These are phyloP conservation scores for Cryptosporidium ryanae DNA, from an alignment of 169 alveolate genomes.

Conservation along the genomic window DNA sequence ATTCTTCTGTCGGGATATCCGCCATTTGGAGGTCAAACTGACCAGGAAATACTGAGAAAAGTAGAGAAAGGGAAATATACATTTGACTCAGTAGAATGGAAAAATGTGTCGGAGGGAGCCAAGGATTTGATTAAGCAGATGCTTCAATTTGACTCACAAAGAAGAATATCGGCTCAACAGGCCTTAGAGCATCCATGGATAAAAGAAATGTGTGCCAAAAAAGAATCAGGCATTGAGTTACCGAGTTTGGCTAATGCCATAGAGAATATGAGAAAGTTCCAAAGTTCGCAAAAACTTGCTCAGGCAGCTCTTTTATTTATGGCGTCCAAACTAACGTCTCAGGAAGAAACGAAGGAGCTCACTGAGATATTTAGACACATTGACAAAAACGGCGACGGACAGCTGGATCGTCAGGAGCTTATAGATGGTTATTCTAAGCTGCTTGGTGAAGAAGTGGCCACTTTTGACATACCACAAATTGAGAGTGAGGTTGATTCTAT, in stretches of 20 bases:
- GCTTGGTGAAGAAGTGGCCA: slow-evolving; percentile 76
- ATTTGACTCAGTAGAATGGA: slow-evolving; percentile 87
- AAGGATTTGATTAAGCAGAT: slow-evolving; percentile 90
- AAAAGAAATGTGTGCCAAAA: slow-evolving; percentile 78
- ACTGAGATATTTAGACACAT: slow-evolving; percentile 87
- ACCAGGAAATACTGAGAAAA: slow-evolving; percentile 88
- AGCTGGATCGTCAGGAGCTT: slow-evolving; percentile 85
- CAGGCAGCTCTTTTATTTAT: slow-evolving; percentile 89
- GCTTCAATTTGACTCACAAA: slow-evolving; percentile 88
- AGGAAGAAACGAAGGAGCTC: slow-evolving; percentile 88
- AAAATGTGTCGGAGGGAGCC: slow-evolving; percentile 90
- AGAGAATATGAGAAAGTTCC: slow-evolving; percentile 86
- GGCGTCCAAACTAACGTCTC: slow-evolving; percentile 87
- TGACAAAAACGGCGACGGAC: slow-evolving; percentile 91
- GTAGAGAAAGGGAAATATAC: slow-evolving; percentile 88
- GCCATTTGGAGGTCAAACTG: slow-evolving; percentile 92
- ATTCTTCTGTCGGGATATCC: slow-evolving; percentile 86
- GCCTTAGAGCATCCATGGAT: slow-evolving; percentile 93
- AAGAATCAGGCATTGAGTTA: slow-evolving; percentile 80
- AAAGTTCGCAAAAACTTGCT: slow-evolving; percentile 86
- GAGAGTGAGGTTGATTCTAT: slow-evolving; percentile 93
- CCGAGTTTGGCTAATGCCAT: slow-evolving; percentile 84
- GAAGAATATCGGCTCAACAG: slow-evolving; percentile 90
- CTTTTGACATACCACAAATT: slow-evolving; percentile 73
- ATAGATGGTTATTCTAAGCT: slow-evolving; percentile 84